Evolutionary conservation across 306 rosid genomes (phyloP), one percentile per base, ranked within the genome.

Genomic region (Cucurbita moschata): DNA sequence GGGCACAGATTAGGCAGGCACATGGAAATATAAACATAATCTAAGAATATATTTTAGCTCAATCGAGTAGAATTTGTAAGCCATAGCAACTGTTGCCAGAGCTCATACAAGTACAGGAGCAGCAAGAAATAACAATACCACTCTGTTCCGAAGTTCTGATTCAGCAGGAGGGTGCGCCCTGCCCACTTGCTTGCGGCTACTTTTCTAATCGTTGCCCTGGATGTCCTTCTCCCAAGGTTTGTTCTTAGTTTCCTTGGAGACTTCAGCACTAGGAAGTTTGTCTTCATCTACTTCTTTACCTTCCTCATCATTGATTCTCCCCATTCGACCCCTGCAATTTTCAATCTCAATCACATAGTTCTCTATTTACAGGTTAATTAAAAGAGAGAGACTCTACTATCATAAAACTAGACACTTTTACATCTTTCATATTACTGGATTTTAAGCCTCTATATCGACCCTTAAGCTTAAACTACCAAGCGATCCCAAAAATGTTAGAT

Each of bases 101-200:
- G 88, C 90, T 80, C 97, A 91, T 75, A 90, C 51, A 56, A 87
- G 82, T 3, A 91, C 87, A 35, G 67, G 84, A 15, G 82, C 83
- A 37, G 86, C 73, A 57, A 81, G 63, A 58, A 58, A 58, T 58
- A 26, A 58, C 85, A 51, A 90, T 58, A 43, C 86, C 86, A 74
- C 80, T 81, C 79, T 88, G 84, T 65, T 83, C 85, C 82, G 80
- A 76, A n/a, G 76, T 77, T 70, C 73, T 68, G 21, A 81, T 66
- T 89, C 85, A 85, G 79, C 38, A 64, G 61, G 80, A 80, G 42
- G 84, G 77, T 71, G 63, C 71, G 61, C 81, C 64, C 38, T 59
- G 71, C 63, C 84, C 85, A 79, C 75, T 79, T 71, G 78, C 84
- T 60, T 79, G 77, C 75, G 77, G 38, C 65, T 61, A 50, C 68